Evolutionary conservation across 2,329 filamentous ascomycete genomes (phyloP).

Genomic region (Lojkania enalia): DNA sequence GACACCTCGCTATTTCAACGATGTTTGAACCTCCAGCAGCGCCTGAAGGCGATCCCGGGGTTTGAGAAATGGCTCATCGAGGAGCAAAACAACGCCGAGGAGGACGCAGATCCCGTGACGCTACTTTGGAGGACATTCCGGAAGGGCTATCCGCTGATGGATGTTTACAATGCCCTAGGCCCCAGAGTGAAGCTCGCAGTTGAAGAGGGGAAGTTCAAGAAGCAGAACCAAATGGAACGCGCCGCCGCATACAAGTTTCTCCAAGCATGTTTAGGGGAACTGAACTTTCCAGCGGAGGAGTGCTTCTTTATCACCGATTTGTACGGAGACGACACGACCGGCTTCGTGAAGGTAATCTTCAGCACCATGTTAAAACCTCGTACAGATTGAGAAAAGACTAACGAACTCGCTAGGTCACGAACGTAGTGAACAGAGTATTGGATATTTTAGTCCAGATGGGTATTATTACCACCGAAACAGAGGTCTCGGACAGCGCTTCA

Average conservation of each 20-base stretch:
- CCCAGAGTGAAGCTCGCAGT: conserved; percentile 70
- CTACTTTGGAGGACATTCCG: conserved; percentile 87
- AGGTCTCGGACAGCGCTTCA: conserved; percentile 56
- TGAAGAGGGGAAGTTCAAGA: conserved; percentile 60
- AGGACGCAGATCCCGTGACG: conserved; percentile 80
- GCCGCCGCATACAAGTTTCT: conserved; percentile 91
- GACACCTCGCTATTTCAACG: conserved; percentile 93
- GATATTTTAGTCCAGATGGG: conserved; percentile 81
- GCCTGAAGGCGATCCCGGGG: conserved; percentile 79
- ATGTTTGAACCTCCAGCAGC: conserved; percentile 80
- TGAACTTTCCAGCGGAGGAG: conserved; percentile 77
- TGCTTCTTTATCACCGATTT: conserved; percentile 92
- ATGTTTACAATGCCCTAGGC: conserved; percentile 84
- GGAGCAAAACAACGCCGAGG: conserved; percentile 69
- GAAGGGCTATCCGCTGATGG: conserved; percentile 79
- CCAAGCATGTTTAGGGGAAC: conserved; percentile 80
- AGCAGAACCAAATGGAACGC: conserved; percentile 72
- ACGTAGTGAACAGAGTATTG: conserved; percentile 89
- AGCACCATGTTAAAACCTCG: neutral
- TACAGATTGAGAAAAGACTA: neutral
- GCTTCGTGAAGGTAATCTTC: conserved; percentile 90
- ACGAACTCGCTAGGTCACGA: conserved; percentile 65
- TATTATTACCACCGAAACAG: conserved; percentile 56
- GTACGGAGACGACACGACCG: conserved; percentile 91
- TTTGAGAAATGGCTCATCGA: conserved; percentile 76